Percentiles rank a stretch among this genome's conserved stretches.
Conservation (phyloP, 1,284 basidiomycete species). For the Apiotrichum sp. region DNA sequence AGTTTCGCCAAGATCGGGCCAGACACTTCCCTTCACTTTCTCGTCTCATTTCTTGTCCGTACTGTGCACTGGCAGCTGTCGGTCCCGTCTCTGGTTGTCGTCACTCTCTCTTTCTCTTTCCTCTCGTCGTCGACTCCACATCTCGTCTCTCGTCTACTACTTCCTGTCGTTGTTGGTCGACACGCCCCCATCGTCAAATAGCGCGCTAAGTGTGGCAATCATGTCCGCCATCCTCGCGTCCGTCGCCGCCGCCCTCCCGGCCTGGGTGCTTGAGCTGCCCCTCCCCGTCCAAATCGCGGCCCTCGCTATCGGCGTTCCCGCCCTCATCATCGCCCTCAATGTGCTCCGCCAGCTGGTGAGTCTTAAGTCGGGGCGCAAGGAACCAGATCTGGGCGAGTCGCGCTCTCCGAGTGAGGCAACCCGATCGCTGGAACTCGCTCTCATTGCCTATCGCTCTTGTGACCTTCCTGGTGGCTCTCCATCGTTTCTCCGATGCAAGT, state of each 20-base stretch:
- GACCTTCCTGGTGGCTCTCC: no score
- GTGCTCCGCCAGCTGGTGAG: constrained; percentile 59
- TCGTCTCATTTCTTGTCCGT: neutral
- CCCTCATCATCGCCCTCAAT: constrained; percentile 54
- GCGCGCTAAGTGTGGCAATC: no score
- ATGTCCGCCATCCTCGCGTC: constrained; percentile 4
- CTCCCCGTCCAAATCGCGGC: constrained; percentile 11
- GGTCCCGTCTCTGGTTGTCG: neutral
- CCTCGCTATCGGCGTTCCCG: constrained; percentile 42
- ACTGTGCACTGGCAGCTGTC: neutral
- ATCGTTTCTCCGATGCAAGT: neutral
- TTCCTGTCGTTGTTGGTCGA: no score
- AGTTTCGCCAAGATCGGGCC: no score
- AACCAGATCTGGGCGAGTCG: no score
- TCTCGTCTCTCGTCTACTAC: neutral
- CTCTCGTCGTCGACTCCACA: neutral
- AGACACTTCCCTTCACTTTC: neutral
- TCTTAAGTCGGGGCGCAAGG: constrained; percentile 1
- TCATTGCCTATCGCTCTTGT: no score
- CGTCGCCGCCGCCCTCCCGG: constrained; percentile 54
- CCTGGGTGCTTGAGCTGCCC: constrained; percentile 12
- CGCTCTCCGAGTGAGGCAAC: no score
- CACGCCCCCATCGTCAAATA: no score
- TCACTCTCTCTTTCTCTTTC: neutral
- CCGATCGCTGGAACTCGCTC: no score